These are phyloP conservation scores for Tylopilus intermedius DNA, from an alignment of 768 basidiomycete species.

Conservation along the genomic window DNA sequence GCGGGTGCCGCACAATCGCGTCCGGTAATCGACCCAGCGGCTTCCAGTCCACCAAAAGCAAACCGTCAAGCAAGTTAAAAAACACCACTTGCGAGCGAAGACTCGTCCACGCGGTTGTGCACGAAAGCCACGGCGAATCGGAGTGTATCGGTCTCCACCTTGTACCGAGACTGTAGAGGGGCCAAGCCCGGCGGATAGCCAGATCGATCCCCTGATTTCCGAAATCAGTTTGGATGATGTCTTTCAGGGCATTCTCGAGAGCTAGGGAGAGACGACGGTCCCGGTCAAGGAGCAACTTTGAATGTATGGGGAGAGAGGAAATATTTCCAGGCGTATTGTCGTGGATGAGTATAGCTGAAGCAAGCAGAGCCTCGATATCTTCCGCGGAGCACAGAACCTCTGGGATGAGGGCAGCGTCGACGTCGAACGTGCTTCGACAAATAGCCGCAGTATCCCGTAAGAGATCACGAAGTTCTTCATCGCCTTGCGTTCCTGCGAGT, in stretches of 20 bases:
- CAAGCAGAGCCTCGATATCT: conserved; percentile 29
- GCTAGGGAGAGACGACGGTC: conserved; percentile 29
- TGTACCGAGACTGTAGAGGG: conserved; percentile 22
- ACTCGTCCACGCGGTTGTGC: conserved; percentile 7
- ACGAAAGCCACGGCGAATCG: conserved; percentile 18
- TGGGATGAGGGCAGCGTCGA: neutral
- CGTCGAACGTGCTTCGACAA: conserved; percentile 31
- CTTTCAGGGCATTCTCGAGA: conserved; percentile 21
- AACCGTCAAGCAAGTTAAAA: conserved; percentile 35
- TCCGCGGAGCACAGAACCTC: conserved; percentile 18
- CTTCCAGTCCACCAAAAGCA: conserved; percentile 22
- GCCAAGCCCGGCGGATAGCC: conserved; percentile 27
- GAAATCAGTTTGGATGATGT: neutral
- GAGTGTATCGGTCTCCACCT: conserved; percentile 20
- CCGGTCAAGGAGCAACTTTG: conserved; percentile 22
- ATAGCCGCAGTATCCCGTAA: conserved; percentile 19
- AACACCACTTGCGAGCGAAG: conserved; percentile 29
- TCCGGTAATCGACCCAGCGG: conserved; percentile 34
- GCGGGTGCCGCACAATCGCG: conserved; percentile 23
- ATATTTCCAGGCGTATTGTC: conserved; percentile 23
- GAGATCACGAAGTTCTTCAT: conserved; percentile 2
- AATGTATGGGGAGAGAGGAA: conserved; percentile 3
- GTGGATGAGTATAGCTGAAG: conserved; percentile 30
- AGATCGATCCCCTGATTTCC: conserved; percentile 11
- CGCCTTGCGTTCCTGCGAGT: conserved; percentile 6